Evolutionary conservation across 331 rosid species (phyloP), one percentile per base, ranked within the genome.

Genomic region (Rosa hybrid): DNA sequence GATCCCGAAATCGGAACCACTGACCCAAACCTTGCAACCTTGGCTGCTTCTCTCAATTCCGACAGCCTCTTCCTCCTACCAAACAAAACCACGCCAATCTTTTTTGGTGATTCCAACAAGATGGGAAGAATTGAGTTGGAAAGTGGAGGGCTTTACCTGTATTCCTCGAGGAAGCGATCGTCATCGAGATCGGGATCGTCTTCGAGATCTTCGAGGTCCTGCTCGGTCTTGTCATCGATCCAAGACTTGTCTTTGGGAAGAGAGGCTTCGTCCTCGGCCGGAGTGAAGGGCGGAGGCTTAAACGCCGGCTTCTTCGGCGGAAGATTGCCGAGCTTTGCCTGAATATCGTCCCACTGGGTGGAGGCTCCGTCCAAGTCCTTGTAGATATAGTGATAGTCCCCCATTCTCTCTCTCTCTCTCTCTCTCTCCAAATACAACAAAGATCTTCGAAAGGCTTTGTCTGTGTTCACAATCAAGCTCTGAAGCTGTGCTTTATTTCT

Each of bases 31-130:
- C 85, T 92, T 59, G 90, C 83, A 73, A 94, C 72, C 78, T 92
- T 89, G 2, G 30, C 30, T 1, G 30, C 30, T 27, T 27, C 30
- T 27, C 30, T 27, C 30, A 27, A 27, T 27, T 94, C 97, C 3
- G 84, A 83, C 83, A 94, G 81, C 83, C 98, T 91, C 97, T 89
- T 94, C 87, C 89, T 94, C 94, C 99, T 95, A 83, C 78, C 50
- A 83, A 69, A 18, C 23, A 51, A 80, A 38, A 27, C 56, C 3
- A 17, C 27, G 0, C 57, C 2, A 20, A 45, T n/a, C 8, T 1
- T 42, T 18, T 27, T 27, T 27, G 30, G 38, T 34, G 38, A 34
- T 34, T 34, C 38, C 3, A 34, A 34, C 38, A 17, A 21, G 1
- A n/a, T 34, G 38, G 38, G 5, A 56, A 59, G 59, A 57, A 63